Percentiles rank a stretch among this genome's conserved stretches.
Conservation (phyloP, 345 rosid genomes). For the Melaleuca quinquenervia region DNA sequence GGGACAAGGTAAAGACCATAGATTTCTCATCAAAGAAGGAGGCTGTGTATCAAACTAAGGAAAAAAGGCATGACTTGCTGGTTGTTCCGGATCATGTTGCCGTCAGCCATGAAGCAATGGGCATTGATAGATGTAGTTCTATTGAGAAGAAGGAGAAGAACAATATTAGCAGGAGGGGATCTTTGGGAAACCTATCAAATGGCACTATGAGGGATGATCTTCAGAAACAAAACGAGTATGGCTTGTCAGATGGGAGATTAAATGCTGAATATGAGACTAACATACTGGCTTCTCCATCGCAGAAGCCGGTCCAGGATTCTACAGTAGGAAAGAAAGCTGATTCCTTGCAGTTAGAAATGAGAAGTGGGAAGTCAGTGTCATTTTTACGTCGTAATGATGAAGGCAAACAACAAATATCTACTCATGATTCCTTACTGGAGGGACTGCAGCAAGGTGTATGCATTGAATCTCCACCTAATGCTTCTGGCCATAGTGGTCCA, state of each 20-base stretch:
- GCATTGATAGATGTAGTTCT: neutral
- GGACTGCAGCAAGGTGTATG: conserved; percentile 4
- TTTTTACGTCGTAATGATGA: conserved; percentile 2
- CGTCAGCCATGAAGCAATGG: neutral
- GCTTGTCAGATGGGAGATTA: conserved; percentile 9
- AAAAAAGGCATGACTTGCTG: conserved; percentile 2
- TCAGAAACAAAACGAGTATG: conserved; percentile 8
- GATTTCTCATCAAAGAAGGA: conserved; percentile 5
- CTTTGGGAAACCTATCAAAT: neutral
- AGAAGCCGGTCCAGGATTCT: conserved; percentile 11
- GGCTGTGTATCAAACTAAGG: conserved; percentile 8
- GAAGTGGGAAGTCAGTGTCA: conserved; percentile 1
- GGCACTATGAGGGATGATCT: neutral
- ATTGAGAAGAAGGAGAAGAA: conserved; percentile 16
- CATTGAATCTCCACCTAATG: conserved; percentile 8
- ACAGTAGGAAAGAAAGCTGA: conserved; percentile 4
- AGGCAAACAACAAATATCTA: conserved; percentile 2
- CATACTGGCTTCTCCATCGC: neutral
- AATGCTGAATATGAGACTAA: neutral
- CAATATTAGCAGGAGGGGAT: conserved; percentile 1
- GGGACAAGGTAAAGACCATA: conserved; percentile 6
- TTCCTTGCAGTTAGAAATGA: conserved; percentile 7
- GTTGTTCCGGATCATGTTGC: neutral
- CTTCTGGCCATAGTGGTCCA: conserved; percentile 15
- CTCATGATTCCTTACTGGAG: neutral